A percentile compares a stretch with the other conserved stretches of the same genome.
phyloP scores from a whole-genome alignment of 208 protist genomes.

The Wallacemonas sp. region DNA sequence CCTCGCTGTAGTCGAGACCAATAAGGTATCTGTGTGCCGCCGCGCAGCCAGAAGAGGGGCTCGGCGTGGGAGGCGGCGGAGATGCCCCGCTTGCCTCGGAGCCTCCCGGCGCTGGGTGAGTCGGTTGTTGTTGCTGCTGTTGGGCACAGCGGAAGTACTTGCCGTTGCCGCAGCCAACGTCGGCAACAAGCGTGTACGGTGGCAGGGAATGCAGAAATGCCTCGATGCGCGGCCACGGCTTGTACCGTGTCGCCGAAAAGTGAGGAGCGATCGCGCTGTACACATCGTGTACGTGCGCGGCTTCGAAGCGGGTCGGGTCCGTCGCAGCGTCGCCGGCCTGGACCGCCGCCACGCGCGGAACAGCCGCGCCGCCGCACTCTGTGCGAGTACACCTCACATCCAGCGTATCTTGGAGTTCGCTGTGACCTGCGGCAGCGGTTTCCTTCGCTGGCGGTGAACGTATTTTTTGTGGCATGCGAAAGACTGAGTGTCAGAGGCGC shows the following conservation, averaged over 20 bases:
- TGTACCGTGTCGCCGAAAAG: slow-evolving; percentile 88
- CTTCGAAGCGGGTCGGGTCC: neutral
- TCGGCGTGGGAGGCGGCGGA: neutral
- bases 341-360: neutral
- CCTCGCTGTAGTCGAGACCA: slow-evolving; percentile 65
- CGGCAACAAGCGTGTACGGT: slow-evolving; percentile 57
- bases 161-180: slow-evolving; percentile 89
- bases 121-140: slow-evolving; percentile 1
- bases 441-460: no score
- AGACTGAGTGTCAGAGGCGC: no score
- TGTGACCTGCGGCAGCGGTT: no score
- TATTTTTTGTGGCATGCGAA: no score
- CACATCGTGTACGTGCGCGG: slow-evolving; percentile 69
- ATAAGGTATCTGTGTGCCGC: slow-evolving; percentile 50
- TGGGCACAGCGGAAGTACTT: slow-evolving; percentile 75
- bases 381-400: no score
- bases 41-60: neutral
- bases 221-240: slow-evolving; percentile 79
- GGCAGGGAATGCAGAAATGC: slow-evolving; percentile 67
- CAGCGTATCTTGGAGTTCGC: no score
- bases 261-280: slow-evolving; percentile 84
- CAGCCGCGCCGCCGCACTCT: neutral
- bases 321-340: neutral
- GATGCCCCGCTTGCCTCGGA: neutral
- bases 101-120: neutral